phyloP scores from a whole-genome alignment of 805 yeast species.

The Ogataea methylovora region DNA sequence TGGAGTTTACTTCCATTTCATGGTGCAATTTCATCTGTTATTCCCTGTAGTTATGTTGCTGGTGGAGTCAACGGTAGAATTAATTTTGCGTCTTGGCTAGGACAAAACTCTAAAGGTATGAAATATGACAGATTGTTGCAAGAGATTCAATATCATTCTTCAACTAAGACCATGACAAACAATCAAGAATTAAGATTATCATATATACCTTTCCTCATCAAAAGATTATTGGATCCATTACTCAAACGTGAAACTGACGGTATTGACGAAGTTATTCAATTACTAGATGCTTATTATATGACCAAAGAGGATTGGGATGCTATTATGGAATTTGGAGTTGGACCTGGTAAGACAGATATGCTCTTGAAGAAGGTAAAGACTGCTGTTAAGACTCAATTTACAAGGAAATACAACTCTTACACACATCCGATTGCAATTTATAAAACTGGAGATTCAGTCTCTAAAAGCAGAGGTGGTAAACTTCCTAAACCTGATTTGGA shows the following conservation, averaged over 20 bases:
- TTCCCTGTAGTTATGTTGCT: slow-evolving; percentile 68
- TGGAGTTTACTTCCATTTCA: slow-evolving; percentile 93
- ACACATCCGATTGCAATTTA: slow-evolving; percentile 83
- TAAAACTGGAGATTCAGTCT: slow-evolving; percentile 59
- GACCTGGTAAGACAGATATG: slow-evolving; percentile 36
- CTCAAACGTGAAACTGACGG: slow-evolving; percentile 51
- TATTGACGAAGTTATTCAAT: slow-evolving; percentile 53
- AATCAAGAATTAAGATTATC: slow-evolving; percentile 68
- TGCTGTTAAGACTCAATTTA: slow-evolving; percentile 76
- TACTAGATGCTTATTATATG: slow-evolving; percentile 78
- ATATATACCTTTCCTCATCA: slow-evolving; percentile 59
- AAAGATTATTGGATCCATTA: slow-evolving; percentile 53
- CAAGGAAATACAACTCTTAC: slow-evolving; percentile 69
- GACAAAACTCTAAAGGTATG: slow-evolving; percentile 78
- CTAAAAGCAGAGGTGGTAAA: slow-evolving; percentile 22
- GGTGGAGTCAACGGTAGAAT: slow-evolving; percentile 66
- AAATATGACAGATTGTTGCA: slow-evolving; percentile 76
- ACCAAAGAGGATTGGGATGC: slow-evolving; percentile 92
- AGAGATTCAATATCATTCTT: slow-evolving; percentile 82
- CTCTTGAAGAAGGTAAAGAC: slow-evolving; percentile 61
- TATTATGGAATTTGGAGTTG: slow-evolving; percentile 77
- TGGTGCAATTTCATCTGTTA: slow-evolving; percentile 77
- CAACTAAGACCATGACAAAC: slow-evolving; percentile 72
- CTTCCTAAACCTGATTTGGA: slow-evolving; percentile 52
- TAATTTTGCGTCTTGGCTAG: slow-evolving; percentile 80